Percentiles rank a stretch among this genome's conserved stretches.
These are phyloP conservation scores for Penicillium maclennaniae DNA, from an alignment of 495 filamentous ascomycete genomes.

Conservation along the genomic window DNA sequence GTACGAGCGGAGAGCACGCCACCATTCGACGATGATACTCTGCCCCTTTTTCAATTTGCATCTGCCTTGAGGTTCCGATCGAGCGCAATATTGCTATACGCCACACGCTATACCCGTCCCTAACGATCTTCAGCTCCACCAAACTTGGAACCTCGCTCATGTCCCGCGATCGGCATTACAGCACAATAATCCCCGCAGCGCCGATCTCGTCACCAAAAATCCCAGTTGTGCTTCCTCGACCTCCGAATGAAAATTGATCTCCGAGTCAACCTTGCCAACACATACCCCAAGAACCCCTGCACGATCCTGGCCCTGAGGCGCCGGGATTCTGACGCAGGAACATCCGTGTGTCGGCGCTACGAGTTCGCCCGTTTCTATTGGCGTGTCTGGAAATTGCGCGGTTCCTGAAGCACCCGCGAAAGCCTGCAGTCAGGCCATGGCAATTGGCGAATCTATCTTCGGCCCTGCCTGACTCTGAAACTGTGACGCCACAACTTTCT, in stretches of 20 bases:
- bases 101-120: background rate
- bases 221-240: slow-evolving; percentile 1
- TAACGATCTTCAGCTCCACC: slow-evolving; percentile 1
- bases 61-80: background rate
- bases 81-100: background rate
- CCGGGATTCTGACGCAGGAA: slow-evolving; percentile 18
- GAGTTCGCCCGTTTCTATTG: slow-evolving; percentile 16
- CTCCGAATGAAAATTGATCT: background rate
- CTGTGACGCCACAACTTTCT: slow-evolving; percentile 12
- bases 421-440: slow-evolving; percentile 13
- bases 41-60: background rate
- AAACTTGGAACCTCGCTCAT: slow-evolving; percentile 3
- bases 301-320: slow-evolving; percentile 11
- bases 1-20: slow-evolving; percentile 4
- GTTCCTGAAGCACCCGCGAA: slow-evolving; percentile 24
- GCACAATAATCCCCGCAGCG: slow-evolving; percentile 21
- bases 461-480: slow-evolving; percentile 19
- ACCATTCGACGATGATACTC: slow-evolving; percentile 12
- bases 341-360: slow-evolving; percentile 20
- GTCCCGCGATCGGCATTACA: slow-evolving; percentile 16
- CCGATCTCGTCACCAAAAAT: slow-evolving; percentile 20
- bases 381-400: slow-evolving; percentile 23
- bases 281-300: slow-evolving; percentile 1
- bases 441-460: slow-evolving; percentile 8
- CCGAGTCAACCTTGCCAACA: background rate